These are phyloP conservation scores for Boletus vinaceobasis DNA, from an alignment of 768 basidiomycete genomes.

Conservation along the genomic window DNA sequence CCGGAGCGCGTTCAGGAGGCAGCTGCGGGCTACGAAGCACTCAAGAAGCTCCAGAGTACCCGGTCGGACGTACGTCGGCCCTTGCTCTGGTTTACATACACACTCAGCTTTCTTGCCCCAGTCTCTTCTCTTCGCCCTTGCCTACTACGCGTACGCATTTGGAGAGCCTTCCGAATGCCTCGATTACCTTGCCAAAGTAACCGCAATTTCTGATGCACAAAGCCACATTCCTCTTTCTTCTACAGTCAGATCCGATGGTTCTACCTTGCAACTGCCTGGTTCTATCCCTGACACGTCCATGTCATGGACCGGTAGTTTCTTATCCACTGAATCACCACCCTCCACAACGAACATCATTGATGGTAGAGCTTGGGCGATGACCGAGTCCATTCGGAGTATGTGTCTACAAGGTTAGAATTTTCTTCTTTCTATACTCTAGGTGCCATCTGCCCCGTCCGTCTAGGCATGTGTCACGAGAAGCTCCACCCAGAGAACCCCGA, in stretches of 20 bases:
- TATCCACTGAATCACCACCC: constrained; percentile 39
- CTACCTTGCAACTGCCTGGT: constrained; percentile 36
- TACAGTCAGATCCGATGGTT: constrained; percentile 40
- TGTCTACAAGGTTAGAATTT: constrained; percentile 67
- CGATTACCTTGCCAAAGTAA: constrained; percentile 50
- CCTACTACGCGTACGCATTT: constrained; percentile 79
- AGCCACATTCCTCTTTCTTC: constrained; percentile 47
- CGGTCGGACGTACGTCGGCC: constrained; percentile 56
- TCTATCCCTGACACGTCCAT: constrained; percentile 39
- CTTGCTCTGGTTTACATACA: not conserved
- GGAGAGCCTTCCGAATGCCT: constrained; percentile 65
- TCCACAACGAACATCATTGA: constrained; percentile 57
- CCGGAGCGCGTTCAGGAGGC: constrained; percentile 61
- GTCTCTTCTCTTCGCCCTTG: constrained; percentile 66
- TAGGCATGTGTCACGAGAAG: constrained; percentile 77
- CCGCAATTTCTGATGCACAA: constrained; percentile 51
- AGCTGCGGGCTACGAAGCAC: constrained; percentile 45
- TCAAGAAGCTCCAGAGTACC: constrained; percentile 48
- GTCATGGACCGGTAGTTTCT: constrained; percentile 50
- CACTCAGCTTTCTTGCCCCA: constrained; percentile 29
- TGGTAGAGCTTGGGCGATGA: constrained; percentile 68
- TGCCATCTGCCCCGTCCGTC: not conserved
- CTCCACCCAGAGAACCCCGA: constrained; percentile 46
- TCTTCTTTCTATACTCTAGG: not conserved
- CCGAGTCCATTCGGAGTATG: constrained; percentile 70